phyloP scores from a whole-genome alignment of 108 stramenopile species.

The Fragilariopsis cylindrus region DNA sequence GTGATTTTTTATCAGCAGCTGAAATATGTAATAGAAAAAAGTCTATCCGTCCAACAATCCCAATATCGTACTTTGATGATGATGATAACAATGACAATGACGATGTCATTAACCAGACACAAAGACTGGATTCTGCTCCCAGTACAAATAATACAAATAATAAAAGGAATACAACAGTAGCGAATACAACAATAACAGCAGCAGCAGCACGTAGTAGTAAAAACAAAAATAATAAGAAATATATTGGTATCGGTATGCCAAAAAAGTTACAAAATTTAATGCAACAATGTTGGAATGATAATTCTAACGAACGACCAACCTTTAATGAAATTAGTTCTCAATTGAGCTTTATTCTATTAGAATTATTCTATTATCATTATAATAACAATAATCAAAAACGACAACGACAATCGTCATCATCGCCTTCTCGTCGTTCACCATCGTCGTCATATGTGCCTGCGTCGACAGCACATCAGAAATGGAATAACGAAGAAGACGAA shows the following conservation, averaged over 20 bases:
- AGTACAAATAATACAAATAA: neutral
- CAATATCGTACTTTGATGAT: neutral
- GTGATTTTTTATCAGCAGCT: conserved; percentile 22
- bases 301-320: conserved; percentile 5
- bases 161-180: neutral
- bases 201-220: neutral
- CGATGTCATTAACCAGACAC: too few relatives aligned
- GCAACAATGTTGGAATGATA: conserved; percentile 11
- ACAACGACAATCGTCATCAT: neutral
- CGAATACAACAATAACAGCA: neutral
- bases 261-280: neutral
- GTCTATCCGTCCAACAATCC: conserved; percentile 8
- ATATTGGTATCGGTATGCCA: conserved; percentile 11
- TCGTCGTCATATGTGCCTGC: neutral
- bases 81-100: too few relatives aligned
- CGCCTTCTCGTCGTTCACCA: neutral
- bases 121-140: too few relatives aligned
- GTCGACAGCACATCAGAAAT: neutral
- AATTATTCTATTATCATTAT: neutral
- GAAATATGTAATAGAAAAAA: conserved; percentile 20
- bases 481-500: neutral
- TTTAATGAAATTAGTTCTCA: neutral
- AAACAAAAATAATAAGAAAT: too few relatives aligned
- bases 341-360: neutral
- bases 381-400: neutral